A percentile compares a stretch with the other conserved stretches of the same genome.
Conservation (phyloP, 1,139 yeast genomes). For the Suhomyces coccinellae region DNA sequence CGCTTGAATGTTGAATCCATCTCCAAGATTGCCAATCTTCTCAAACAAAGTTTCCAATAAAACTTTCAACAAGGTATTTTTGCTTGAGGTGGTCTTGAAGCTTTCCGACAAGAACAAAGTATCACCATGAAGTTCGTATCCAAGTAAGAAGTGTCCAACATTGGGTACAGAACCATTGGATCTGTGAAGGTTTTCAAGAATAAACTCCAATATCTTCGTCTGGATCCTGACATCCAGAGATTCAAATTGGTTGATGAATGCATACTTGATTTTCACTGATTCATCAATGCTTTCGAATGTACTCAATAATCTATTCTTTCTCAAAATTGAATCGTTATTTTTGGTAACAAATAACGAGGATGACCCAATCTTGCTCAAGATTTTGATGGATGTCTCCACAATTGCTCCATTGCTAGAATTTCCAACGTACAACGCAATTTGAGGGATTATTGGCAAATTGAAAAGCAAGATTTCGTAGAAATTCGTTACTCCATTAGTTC, state of each 20-base stretch:
- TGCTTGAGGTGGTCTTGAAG: constrained; percentile 13
- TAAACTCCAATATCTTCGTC: constrained; percentile 63
- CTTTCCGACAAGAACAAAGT: constrained; percentile 20
- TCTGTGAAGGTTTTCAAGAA: constrained; percentile 49
- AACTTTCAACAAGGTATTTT: constrained; percentile 54
- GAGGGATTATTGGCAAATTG: constrained; percentile 67
- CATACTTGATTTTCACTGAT: constrained; percentile 63
- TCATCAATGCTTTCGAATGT: constrained; percentile 77
- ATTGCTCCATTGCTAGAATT: constrained; percentile 44
- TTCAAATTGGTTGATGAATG: constrained; percentile 73
- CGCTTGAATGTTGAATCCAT: constrained; percentile 46
- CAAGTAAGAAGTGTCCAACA: constrained; percentile 74
- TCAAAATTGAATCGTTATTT: constrained; percentile 40
- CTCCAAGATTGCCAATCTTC: constrained; percentile 44
- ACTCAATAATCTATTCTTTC: constrained; percentile 66
- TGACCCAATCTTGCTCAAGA: constrained; percentile 53
- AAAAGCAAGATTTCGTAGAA: constrained; percentile 72
- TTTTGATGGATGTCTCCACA: constrained; percentile 53
- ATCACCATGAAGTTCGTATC: constrained; percentile 51
- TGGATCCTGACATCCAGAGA: constrained; percentile 36
- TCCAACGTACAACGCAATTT: constrained; percentile 71
- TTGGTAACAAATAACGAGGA: constrained; percentile 50
- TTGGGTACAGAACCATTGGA: constrained; percentile 46
- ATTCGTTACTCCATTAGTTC: constrained; percentile 61
- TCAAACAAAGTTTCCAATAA: constrained; percentile 51